These are phyloP conservation scores for Pleomassaria siparia DNA, from an alignment of 2,329 filamentous ascomycete genomes.

Conservation along the genomic window DNA sequence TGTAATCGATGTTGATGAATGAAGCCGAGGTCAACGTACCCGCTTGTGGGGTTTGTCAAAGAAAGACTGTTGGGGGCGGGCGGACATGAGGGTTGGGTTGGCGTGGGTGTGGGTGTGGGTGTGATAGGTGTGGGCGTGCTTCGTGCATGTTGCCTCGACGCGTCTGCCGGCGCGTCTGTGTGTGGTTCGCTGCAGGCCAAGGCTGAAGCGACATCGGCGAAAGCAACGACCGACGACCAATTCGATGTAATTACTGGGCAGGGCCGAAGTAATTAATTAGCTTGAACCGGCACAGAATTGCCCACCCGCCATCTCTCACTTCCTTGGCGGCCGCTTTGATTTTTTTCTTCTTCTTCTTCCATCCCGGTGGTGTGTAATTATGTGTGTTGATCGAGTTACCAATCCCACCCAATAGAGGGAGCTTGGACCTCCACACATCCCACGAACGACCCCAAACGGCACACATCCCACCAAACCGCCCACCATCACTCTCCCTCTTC, in stretches of 20 bases:
- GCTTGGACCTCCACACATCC: constrained; percentile 27
- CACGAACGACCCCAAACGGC: constrained; percentile 29
- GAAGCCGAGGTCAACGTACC: constrained; percentile 25
- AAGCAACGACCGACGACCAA: neutral
- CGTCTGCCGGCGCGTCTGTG: neutral
- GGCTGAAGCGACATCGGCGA: constrained; percentile 2
- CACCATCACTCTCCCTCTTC: constrained; percentile 14
- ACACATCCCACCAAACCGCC: neutral
- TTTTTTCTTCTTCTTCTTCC: neutral
- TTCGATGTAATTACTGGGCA: too few species aligned
- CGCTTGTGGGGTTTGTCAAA: constrained; percentile 51
- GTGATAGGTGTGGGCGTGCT: constrained; percentile 1
- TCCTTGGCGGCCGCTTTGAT: neutral
- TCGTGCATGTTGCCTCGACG: constrained; percentile 1
- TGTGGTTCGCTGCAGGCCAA: neutral
- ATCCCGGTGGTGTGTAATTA: neutral
- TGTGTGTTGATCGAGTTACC: constrained; percentile 12
- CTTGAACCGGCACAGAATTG: neutral
- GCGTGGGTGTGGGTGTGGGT: neutral
- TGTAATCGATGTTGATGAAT: neutral
- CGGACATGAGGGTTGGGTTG: constrained; percentile 42
- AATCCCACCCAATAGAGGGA: constrained; percentile 12
- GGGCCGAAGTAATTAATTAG: too few species aligned
- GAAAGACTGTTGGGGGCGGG: constrained; percentile 52
- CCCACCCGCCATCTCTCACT: neutral